phyloP scores from a whole-genome alignment of 1,284 basidiomycete genomes.

The Tylopilus sp. region DNA sequence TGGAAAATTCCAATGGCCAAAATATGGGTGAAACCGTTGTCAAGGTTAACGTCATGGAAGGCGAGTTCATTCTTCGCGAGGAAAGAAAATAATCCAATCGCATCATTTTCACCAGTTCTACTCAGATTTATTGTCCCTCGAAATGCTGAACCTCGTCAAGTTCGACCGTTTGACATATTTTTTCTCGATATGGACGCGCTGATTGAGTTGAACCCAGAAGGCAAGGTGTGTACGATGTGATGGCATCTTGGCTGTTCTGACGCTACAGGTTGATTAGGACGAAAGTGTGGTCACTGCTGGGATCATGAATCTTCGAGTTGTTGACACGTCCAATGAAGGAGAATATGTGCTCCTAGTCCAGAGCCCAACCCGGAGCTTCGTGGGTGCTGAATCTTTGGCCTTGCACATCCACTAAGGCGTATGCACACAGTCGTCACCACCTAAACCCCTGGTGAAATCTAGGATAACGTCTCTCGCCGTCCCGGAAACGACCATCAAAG shows the following conservation, averaged over 20 bases:
- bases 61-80: conserved; percentile 31
- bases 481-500: conserved; percentile 68
- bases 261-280: conserved; percentile 42
- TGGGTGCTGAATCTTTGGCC: conserved; percentile 28
- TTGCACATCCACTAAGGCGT: conserved; percentile 4
- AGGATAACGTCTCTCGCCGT: conserved; percentile 65
- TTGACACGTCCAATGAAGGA: conserved; percentile 40
- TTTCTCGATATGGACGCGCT: conserved; percentile 62
- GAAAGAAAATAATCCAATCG: background rate
- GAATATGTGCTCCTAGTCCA: conserved; percentile 43
- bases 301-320: conserved; percentile 57
- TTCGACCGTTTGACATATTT: conserved; percentile 52
- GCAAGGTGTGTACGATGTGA: conserved; percentile 47
- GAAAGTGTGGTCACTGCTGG: conserved; percentile 64
- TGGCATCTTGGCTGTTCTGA: conserved; percentile 10
- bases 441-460: conserved; percentile 57
- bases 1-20: conserved; percentile 26
- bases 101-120: conserved; percentile 32
- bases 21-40: conserved; percentile 43
- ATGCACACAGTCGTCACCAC: conserved; percentile 37
- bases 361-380: conserved; percentile 51
- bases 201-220: conserved; percentile 64
- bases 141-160: conserved; percentile 17
- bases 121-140: conserved; percentile 44
- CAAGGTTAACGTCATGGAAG: conserved; percentile 55